These are phyloP conservation scores for Metarhizium sp. DNA, from an alignment of 2,329 filamentous ascomycete genomes.

Conservation along the genomic window DNA sequence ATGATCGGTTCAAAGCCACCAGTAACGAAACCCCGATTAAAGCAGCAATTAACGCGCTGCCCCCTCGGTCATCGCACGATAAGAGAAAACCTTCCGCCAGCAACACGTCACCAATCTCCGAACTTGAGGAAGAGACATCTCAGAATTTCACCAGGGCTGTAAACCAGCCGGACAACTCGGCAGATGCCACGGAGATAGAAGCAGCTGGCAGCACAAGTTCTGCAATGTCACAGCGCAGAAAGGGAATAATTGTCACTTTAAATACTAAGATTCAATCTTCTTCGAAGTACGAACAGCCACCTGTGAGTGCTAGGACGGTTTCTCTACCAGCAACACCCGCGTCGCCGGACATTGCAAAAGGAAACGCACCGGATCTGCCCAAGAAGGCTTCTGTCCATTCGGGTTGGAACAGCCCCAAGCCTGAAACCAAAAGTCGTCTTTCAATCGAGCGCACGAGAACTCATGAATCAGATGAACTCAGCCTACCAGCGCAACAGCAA, in stretches of 20 bases:
- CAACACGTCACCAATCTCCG: neutral
- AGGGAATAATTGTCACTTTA: neutral
- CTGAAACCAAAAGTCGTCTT: conserved; percentile 26
- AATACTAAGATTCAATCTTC: neutral
- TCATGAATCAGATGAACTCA: conserved; percentile 26
- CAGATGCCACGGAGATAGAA: neutral
- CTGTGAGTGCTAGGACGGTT: neutral
- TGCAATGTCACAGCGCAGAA: neutral
- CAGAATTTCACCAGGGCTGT: neutral
- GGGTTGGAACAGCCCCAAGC: conserved; percentile 15
- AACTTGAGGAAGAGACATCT: neutral
- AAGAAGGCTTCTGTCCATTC: conserved; percentile 18
- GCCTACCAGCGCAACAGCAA: conserved; percentile 13
- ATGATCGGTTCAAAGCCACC: conserved; percentile 12
- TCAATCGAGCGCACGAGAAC: conserved; percentile 28
- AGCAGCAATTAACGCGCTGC: neutral
- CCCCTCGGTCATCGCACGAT: neutral
- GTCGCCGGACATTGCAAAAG: conserved; percentile 23
- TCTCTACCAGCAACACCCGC: conserved; percentile 6
- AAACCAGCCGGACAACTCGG: neutral
- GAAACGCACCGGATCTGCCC: conserved; percentile 20
- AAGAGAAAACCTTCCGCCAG: neutral
- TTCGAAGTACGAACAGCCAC: neutral
- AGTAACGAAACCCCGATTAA: neutral
- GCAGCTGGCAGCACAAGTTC: neutral